These are phyloP conservation scores for Diaporthe australafricana DNA, from an alignment of 2,329 filamentous ascomycete genomes.

Conservation along the genomic window DNA sequence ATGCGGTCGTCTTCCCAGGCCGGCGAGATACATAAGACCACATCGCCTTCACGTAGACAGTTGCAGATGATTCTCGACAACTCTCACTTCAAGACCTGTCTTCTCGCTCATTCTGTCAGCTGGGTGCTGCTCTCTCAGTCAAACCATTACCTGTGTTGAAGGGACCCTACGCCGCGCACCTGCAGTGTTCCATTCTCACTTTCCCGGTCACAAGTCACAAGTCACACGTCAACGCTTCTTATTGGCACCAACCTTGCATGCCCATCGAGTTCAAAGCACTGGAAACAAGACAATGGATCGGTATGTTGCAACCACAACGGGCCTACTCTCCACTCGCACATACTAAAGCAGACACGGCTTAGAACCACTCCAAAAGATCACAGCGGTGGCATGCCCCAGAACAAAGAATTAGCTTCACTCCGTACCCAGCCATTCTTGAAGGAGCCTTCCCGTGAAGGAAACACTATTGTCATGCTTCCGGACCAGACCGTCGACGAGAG, in stretches of 20 bases:
- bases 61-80: neutral
- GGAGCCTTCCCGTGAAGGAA: constrained; percentile 4
- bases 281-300: neutral
- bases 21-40: neutral
- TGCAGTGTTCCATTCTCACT: neutral
- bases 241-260: too few relatives aligned
- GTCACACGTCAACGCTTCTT: too few relatives aligned
- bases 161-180: too few relatives aligned
- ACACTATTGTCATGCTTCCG: constrained; percentile 17
- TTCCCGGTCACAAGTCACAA: too few relatives aligned
- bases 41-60: neutral
- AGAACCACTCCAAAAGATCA: neutral
- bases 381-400: neutral
- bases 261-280: neutral
- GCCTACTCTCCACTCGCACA: too few relatives aligned
- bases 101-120: too few relatives aligned
- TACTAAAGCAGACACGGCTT: neutral
- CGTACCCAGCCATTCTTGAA: neutral
- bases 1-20: neutral
- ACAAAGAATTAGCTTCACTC: neutral
- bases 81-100: too few relatives aligned
- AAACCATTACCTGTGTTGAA: neutral
- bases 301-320: neutral
- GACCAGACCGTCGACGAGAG: constrained; percentile 15
- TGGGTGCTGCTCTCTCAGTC: neutral